Evolutionary conservation across 2,329 filamentous ascomycete genomes (phyloP), one percentile per base, ranked within the genome.

Genomic region (Trichoderma sp.): DNA sequence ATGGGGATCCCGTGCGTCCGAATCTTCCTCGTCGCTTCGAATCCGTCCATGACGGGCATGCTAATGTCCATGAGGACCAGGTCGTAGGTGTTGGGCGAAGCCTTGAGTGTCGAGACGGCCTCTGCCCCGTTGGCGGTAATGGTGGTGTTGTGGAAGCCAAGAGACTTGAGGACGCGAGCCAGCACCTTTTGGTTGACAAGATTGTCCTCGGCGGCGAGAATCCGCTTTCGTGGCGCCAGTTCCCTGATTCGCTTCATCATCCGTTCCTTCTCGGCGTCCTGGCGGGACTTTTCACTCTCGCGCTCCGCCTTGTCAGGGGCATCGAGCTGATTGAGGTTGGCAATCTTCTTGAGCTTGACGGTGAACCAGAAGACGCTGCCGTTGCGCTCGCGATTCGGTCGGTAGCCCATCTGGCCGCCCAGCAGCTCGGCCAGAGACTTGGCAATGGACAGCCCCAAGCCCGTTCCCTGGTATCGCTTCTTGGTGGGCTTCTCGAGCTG

Each of bases 351-450:
- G 70, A 82, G 78, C 26, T 75, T 76, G 2, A 78, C 77, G 0
- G 79, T 82, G 66, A 85, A 80, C 82, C 81, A 85, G 67, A 85
- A 85, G 2, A 82, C 69, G 69, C 82, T 85, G 7, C 83, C 83
- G 1, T 71, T 72, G 3, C 76, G 75, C 14, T 80, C 76, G 0
- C 78, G 77, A 59, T 85, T 85, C 0, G 78, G 75, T 28, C 73
- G 73, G 67, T 74, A 75, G 17, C 75, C 75, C 56, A 76, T 76
- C 3, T 78, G 73, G 1, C 85, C 85, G 24, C 81, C 82, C 83
- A 86, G 85, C 26, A 85, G 76, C 69, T 85, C 82, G 0, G 80
- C 80, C 12, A 87, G 71, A 61, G 80, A 83, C 69, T 85, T 86
- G 67, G 82, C 85, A 44, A 87, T 87, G 10, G 82, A 83, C 3